phyloP scores from a whole-genome alignment of 441 rosid species.

The Adansonia rubrostipa region DNA sequence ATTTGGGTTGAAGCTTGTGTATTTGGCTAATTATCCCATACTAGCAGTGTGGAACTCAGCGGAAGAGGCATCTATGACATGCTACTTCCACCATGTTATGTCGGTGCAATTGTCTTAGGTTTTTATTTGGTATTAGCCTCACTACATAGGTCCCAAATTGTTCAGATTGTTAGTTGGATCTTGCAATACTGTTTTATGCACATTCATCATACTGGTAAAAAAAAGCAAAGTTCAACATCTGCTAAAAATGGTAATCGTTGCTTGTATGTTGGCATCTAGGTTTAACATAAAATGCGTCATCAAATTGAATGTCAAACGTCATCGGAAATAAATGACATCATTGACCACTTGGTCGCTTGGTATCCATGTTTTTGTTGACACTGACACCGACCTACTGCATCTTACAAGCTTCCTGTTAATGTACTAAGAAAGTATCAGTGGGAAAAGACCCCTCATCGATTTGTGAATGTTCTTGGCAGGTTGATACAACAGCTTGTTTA shows the following conservation, averaged over 20 bases:
- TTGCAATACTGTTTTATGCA: background rate
- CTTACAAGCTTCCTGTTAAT: background rate
- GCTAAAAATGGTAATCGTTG: background rate
- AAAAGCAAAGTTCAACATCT: background rate
- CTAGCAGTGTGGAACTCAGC: background rate
- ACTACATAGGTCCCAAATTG: background rate
- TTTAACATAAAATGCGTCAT: background rate
- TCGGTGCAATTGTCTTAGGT: background rate
- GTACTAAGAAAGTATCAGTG: background rate
- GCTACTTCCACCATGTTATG: background rate
- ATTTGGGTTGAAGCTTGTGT: background rate
- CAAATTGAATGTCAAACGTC: constrained; percentile 15
- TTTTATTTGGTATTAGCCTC: background rate
- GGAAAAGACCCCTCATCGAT: background rate
- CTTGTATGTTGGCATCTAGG: background rate
- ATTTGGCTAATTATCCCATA: background rate
- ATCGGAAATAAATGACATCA: constrained; percentile 10
- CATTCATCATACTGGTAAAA: background rate
- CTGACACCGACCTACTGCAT: constrained; percentile 14
- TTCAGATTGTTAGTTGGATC: background rate
- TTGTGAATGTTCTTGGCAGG: constrained; percentile 39
- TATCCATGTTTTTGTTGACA: background rate
- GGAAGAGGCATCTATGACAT: background rate
- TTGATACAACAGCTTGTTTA: constrained; percentile 56
- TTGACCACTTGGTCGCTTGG: no score